Base-by-base conservation (phyloP, 78 protist genomes). In the Dictyostelium capitatum region DNA sequence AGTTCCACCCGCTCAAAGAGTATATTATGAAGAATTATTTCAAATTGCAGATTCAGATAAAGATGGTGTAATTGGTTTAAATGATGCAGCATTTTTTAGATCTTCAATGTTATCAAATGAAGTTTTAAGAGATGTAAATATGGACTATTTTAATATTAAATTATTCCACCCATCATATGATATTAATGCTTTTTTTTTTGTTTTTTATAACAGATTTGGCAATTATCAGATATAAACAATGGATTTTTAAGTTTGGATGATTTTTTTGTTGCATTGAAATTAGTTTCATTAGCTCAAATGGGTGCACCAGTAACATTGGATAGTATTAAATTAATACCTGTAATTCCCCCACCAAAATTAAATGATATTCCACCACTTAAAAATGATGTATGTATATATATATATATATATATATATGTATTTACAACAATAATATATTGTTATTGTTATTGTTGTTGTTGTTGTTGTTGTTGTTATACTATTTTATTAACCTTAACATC, bases 281-380 rank as follows among this genome's bases (percentile, higher is more conserved):
- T 87, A 80, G 79, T 87, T 6, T 87, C 93, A 20, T 87, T 87
- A 46, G 84, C 84, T 20, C 93, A 87, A 80, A 46, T 87, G 64
- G 93, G 93, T 50, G 93, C 83, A 64, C 84, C 83, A 50, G 48
- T 87, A 10, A 47, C 83, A 30, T 53, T 87, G 23, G 93, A 87
- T 50, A 64, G 69, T 32, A 77, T 87, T n/a, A 87, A 57, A 78
- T 47, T 75, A 17, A 64, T 87, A 70, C 84, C 93, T 17, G 93
- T 87, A 48, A 74, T 87, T 46, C 93, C 93, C 48, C 84, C 93
- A 20, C 93, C 93, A 14, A 75, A 64, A 65, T 37, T 87, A 46
- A 64, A 28, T 53, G 93, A 87, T 37, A 57, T 87, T 5, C 73
- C 83, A 51, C 84, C 93, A 23, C 30, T 87, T 10, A 77, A 74